Base-by-base conservation (phyloP, 2,329 filamentous ascomycete species). In the Beauveria brongniartii region DNA sequence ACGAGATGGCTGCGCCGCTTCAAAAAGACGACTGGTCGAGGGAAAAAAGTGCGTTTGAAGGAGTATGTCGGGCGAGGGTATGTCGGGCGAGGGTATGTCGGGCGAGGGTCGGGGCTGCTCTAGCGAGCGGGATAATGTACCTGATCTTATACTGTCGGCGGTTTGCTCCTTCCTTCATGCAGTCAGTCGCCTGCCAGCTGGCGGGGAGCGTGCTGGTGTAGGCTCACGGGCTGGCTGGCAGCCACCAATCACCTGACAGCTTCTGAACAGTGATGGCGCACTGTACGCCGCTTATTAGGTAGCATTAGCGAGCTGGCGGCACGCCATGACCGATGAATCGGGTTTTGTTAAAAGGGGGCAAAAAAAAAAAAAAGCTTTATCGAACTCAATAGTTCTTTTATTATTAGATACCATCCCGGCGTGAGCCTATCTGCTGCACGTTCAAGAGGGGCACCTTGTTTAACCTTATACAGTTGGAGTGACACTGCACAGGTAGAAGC, bases 181-280 rank as follows among this genome's bases (percentile, higher is more conserved):
- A 58, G 28, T 51, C 14, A 37, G 34, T 37, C 34, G 34, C 5
- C 46, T 26, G 20, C 41, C 30, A 43, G 55, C 55, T 50, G 55
- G 55, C 46, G 46, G 22, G 43, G 20, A 28, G 20, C 12, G 41
- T 37, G 6, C 8, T 40, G 20, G 24, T n/a, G 6, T 22, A 50
- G 18, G 46, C 18, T 48, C 30, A 30, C 55, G n/a, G 43, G 34
- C 34, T 58, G 55, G 55, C 46, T 58, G 55, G 55, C 46, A 41
- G 43, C 46, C 10, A 8, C 24, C 46, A 58, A 58, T 58, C 55
- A 58, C 55, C 55, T 58, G 55, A 58, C 55, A 30, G 12, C 34
- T 37, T 43, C 28, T n/a, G 28, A 10, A 44, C n/a, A 46, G 41
- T 12, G 5, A 37, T 10, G 28, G n/a, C 54, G 54, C 54, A 58